A percentile compares a stretch with the other conserved stretches of the same genome.
Conservation (phyloP, 1,284 basidiomycete genomes). For the Apiotrichum mycotoxinovorans region DNA sequence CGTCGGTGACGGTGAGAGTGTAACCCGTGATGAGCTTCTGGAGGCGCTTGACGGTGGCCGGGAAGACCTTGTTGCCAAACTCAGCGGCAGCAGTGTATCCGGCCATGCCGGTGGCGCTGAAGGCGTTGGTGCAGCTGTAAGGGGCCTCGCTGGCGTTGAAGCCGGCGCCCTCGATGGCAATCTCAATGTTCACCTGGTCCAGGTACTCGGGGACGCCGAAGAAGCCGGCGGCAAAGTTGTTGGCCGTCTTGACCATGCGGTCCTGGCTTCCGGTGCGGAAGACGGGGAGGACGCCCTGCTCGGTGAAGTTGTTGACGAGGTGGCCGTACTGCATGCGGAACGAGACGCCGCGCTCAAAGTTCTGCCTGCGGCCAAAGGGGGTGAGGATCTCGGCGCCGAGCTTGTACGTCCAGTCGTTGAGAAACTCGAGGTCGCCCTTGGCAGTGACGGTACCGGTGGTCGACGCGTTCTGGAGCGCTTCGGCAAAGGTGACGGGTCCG, state of each 20-base stretch:
- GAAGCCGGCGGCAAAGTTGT: constrained; percentile 82
- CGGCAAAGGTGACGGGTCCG: constrained; percentile 34
- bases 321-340: constrained; percentile 65
- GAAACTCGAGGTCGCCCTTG: constrained; percentile 48
- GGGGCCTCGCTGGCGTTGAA: constrained; percentile 52
- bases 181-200: constrained; percentile 67
- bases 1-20: constrained; percentile 31
- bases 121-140: too few relatives aligned
- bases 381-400: constrained; percentile 52
- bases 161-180: constrained; percentile 56
- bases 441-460: constrained; percentile 26
- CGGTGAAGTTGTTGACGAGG: constrained; percentile 73
- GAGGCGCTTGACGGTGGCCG: constrained; percentile 48
- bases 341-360: constrained; percentile 45
- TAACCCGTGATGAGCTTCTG: constrained; percentile 15
- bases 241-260: constrained; percentile 74
- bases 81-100: constrained; percentile 63
- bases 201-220: constrained; percentile 74
- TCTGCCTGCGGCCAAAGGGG: constrained; percentile 51
- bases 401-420: constrained; percentile 52
- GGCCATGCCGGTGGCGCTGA: too few relatives aligned
- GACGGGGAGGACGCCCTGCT: constrained; percentile 27
- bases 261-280: constrained; percentile 76
- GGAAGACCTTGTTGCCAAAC: constrained; percentile 48
- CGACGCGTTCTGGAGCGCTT: constrained; percentile 34